phyloP scores from a whole-genome alignment of 129 eudicot genomes.

The Silybum marianum region DNA sequence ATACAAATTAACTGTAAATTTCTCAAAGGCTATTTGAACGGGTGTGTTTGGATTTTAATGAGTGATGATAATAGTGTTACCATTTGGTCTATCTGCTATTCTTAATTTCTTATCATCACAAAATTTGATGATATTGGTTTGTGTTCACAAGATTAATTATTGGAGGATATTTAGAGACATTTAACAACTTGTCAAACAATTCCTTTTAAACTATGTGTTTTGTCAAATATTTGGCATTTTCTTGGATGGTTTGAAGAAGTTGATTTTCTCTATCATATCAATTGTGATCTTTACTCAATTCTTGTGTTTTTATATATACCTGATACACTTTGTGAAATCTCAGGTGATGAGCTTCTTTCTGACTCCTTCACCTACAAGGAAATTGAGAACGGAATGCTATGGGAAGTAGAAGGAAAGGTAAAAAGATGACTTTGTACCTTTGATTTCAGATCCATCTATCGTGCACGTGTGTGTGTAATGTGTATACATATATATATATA shows the following conservation, averaged over 20 bases:
- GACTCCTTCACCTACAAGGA: slow-evolving; percentile 75
- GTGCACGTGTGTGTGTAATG: not conserved
- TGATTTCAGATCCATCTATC: not conserved
- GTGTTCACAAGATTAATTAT: not conserved
- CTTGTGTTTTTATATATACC: not conserved
- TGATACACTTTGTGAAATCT: not conserved
- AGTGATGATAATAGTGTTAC: not conserved
- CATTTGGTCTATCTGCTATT: not conserved
- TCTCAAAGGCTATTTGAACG: not conserved
- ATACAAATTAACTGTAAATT: not conserved
- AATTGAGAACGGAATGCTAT: slow-evolving; percentile 54
- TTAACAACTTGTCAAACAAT: not conserved
- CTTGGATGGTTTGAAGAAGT: slow-evolving; percentile 1
- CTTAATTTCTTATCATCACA: too few species aligned
- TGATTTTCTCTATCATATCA: not conserved
- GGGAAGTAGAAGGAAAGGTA: slow-evolving; percentile 85
- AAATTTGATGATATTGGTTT: not conserved
- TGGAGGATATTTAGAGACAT: not conserved
- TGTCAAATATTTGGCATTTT: not conserved
- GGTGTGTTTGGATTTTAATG: not conserved
- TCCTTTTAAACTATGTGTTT: not conserved
- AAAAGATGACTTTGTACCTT: not conserved
- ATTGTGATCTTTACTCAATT: not conserved
- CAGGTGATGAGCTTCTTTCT: slow-evolving; percentile 82
- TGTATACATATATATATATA: not conserved